Percentiles rank a stretch among this genome's conserved stretches.
Conservation (phyloP, 2,329 filamentous ascomycete genomes). For the Ophiostoma fasciatum region DNA sequence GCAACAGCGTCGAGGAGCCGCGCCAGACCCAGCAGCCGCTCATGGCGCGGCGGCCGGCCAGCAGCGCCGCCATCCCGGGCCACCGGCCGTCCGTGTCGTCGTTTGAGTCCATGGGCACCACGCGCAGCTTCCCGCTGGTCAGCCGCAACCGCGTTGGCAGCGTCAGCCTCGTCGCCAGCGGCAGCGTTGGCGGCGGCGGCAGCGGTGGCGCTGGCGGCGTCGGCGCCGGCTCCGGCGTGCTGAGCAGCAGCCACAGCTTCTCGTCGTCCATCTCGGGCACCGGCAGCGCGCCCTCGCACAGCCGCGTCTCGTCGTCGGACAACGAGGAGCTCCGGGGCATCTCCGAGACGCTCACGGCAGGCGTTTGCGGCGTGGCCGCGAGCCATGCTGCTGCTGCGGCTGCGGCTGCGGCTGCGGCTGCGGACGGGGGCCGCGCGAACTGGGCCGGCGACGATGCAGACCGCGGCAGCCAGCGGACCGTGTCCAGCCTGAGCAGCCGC, state of each 20-base stretch:
- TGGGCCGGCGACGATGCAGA: too few species aligned
- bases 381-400: background rate
- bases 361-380: background rate
- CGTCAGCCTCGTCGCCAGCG: conserved; percentile 1
- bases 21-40: conserved; percentile 8
- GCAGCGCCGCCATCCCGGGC: conserved; percentile 20
- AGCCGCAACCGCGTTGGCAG: conserved; percentile 10
- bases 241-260: conserved; percentile 12
- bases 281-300: too few species aligned
- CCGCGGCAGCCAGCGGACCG: conserved; percentile 10
- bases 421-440: background rate
- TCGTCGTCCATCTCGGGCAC: conserved; percentile 2
- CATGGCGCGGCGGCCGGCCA: conserved; percentile 25
- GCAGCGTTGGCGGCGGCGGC: too few species aligned
- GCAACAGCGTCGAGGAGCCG: conserved; percentile 9
- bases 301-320: too few species aligned
- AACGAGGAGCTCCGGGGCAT: conserved; percentile 33
- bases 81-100: conserved; percentile 44
- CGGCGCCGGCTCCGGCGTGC: background rate
- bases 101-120: conserved; percentile 42
- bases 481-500: conserved; percentile 6
- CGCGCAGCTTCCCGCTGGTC: conserved; percentile 46
- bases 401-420: conserved; percentile 1
- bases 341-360: conserved; percentile 28
- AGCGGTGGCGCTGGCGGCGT: background rate